Conservation (phyloP, 2,329 filamentous ascomycete species). For the Sporothrix mexicana region DNA sequence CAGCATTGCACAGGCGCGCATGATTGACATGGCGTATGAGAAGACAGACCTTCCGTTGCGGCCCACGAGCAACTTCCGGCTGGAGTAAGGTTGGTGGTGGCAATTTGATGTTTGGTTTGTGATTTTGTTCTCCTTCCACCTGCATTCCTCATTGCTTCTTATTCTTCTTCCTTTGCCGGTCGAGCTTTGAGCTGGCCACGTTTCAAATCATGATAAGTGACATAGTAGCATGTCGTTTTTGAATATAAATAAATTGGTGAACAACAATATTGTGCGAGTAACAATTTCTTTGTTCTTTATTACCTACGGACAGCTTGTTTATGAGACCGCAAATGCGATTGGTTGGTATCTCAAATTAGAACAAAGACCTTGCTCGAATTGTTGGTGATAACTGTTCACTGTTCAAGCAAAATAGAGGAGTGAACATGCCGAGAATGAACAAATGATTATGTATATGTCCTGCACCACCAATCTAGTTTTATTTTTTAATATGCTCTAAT, state of each 20-base stretch:
- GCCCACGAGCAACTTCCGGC: conserved; percentile 34
- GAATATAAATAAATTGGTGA: no score
- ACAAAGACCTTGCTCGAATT: neutral
- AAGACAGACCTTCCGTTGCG: conserved; percentile 44
- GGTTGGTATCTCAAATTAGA: neutral
- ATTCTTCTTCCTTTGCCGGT: neutral
- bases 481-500: neutral
- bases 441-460: neutral
- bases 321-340: neutral
- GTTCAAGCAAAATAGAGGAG: neutral
- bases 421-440: neutral
- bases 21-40: conserved; percentile 55
- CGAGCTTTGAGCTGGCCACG: neutral
- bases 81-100: neutral
- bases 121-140: neutral
- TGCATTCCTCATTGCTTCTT: no score
- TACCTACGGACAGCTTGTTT: no score
- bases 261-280: no score
- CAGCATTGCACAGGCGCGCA: conserved; percentile 52
- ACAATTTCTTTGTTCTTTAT: neutral
- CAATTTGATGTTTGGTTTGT: neutral
- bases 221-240: no score
- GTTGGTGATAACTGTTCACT: neutral
- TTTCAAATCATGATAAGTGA: neutral
- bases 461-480: no score